Conservation (phyloP, 169 alveolate species). For the Eimeria praecox region DNA sequence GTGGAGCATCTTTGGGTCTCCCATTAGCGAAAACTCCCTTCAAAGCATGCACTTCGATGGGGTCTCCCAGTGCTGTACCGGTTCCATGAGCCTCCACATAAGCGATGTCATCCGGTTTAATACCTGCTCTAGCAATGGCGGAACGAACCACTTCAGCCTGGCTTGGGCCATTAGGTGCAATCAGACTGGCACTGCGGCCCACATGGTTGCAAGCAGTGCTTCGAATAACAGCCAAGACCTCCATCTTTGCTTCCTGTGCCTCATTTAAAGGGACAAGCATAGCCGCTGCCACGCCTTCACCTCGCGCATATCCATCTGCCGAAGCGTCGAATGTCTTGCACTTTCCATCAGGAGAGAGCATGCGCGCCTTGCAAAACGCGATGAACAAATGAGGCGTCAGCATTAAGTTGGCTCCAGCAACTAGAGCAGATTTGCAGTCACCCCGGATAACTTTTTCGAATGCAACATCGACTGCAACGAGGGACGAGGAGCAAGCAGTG, state of each 20-base stretch:
- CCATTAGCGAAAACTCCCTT: conserved; percentile 85
- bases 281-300: conserved; percentile 88
- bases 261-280: conserved; percentile 81
- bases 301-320: conserved; percentile 89
- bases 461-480: conserved; percentile 89
- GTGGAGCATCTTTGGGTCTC: conserved; percentile 85
- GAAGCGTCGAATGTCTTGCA: conserved; percentile 89
- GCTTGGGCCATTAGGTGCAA: conserved; percentile 90
- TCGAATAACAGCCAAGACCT: conserved; percentile 82
- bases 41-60: conserved; percentile 87
- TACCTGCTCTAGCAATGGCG: conserved; percentile 84
- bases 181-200: conserved; percentile 88
- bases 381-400: conserved; percentile 88
- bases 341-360: conserved; percentile 88
- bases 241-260: conserved; percentile 78
- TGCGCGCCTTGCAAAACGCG: conserved; percentile 90
- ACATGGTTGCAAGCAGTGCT: conserved; percentile 89
- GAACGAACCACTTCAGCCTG: conserved; percentile 87
- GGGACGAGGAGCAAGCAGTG: conserved; percentile 91
- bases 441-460: conserved; percentile 83
- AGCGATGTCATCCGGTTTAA: conserved; percentile 82
- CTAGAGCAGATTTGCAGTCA: conserved; percentile 87
- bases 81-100: conserved; percentile 90
- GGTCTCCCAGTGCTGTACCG: conserved; percentile 89
- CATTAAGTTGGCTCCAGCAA: conserved; percentile 89